These are phyloP conservation scores for Colletotrichum endophyticum DNA, from an alignment of 2,329 filamentous ascomycete species.

Conservation along the genomic window DNA sequence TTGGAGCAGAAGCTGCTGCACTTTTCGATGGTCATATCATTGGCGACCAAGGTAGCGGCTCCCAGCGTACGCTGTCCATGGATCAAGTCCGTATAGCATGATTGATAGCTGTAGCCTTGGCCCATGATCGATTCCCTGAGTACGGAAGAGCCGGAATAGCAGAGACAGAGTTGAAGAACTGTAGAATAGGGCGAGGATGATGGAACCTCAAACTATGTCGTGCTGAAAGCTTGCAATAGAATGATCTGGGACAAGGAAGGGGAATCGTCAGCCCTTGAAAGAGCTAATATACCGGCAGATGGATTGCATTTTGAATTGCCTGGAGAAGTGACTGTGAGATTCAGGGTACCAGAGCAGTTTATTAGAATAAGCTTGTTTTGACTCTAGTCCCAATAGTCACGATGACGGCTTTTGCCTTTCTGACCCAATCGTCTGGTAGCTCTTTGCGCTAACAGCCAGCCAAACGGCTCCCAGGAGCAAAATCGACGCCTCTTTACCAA, in stretches of 20 bases:
- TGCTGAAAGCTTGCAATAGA: not conserved
- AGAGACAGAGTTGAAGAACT: not conserved
- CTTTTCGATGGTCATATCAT: constrained; percentile 49
- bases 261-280: not conserved
- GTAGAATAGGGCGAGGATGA: not conserved
- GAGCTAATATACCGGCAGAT: not conserved
- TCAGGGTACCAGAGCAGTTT: not conserved
- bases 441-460: not conserved
- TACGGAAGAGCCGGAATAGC: not conserved
- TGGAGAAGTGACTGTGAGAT: not conserved
- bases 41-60: constrained; percentile 41
- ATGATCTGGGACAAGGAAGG: not conserved
- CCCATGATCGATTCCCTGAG: not conserved
- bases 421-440: not conserved
- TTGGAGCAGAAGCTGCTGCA: constrained; percentile 54
- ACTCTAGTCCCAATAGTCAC: not conserved
- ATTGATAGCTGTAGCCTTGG: not conserved
- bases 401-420: not conserved
- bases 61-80: constrained; percentile 37
- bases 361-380: not conserved
- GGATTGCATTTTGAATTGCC: not conserved
- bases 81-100: not conserved
- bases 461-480: not conserved
- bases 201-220: not conserved
- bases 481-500: not conserved